Evolutionary conservation across 2,329 filamentous ascomycete species (phyloP), one percentile per base, ranked within the genome.

Genomic region (Zalaria obscura): DNA sequence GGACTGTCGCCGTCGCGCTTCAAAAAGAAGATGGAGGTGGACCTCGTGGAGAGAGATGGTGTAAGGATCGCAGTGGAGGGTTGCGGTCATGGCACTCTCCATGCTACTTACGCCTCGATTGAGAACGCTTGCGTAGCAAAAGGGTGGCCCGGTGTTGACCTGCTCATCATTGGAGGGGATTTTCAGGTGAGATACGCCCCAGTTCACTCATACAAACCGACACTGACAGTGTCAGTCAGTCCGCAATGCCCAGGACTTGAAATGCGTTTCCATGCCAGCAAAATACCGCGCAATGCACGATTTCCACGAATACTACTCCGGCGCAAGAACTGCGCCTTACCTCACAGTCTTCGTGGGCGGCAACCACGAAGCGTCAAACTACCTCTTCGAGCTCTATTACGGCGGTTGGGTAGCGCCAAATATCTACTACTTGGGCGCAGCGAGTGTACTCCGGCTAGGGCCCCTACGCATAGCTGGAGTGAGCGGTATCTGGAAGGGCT

Each of bases 341-440:
- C 70, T 93, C 36, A 98, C 91, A 10, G 68, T 96, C 36, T 96
- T 96, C 63, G 79, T 94, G 39, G 88, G 80, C 35, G 91, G 91
- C 2, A 98, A 98, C 57, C 91, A 98, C 55, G 91, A 98, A 65
- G 89, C 91, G 1, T 83, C 83, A 54, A 87, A 83, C 39, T 78
- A 96, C 61, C 68, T 94, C 4, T 91, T 80, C 69, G 91, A 98
- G 63, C 73, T 98, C 0, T 93, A 85, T 65, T 93, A 96, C 57
- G 91, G 91, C 40, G 91, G 91, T 39, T 98, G 91, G 91, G 91
- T 86, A 4, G 89, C 89, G 5, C 87, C 86, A 5, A 93, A 91
- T 51, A 96, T 98, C 48, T 98, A 95, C 68, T 98, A 95, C 63
- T 73, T 96, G 59, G 91, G 91, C 38, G 85, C 87, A 29, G 86